Base-by-base conservation (phyloP, 73 alveolate genomes). In the Breviolum minutum region DNA sequence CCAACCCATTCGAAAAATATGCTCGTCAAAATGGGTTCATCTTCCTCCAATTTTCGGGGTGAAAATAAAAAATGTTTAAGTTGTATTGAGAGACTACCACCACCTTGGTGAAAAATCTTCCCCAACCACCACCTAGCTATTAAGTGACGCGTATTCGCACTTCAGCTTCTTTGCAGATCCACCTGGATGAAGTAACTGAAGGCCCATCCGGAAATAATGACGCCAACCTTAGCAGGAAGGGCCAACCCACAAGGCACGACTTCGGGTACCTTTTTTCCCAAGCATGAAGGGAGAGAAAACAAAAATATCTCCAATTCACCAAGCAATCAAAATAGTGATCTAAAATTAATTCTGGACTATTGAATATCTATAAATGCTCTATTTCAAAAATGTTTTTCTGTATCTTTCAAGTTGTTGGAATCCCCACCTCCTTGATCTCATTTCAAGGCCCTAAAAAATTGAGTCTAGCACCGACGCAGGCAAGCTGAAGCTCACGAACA, bases 111-210 rank as follows among this genome's bases (percentile, higher is more conserved):
- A n/a, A n/a, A n/a, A n/a, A n/a, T n/a, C n/a, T n/a, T n/a, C n/a
- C n/a, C n/a, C n/a, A n/a, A n/a, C n/a, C n/a, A n/a, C n/a, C 54
- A 40, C 54, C 54, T 40, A 40, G 54, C 54, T 40, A 40, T 40
- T 40, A 40, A 40, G 54, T 40, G 54, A 40, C 54, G 0, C 0
- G 0, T 40, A 40, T 40, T 40, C 54, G 3, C 54, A 2, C 54
- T 40, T 40, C 54, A 40, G 54, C 54, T 40, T 40, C 74, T 11
- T 11, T 17, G 24, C n/a, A 14, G 6, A 29, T 69, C 68, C 40
- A n/a, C 98, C 98, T 92, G 98, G 69, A 92, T 92, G 98, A 92
- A 92, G n/a, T 76, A 73, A 80, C 98, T 92, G 89, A 92, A 92
- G 90, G 29, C 26, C 98, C 98, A 92, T 73, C 98, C 98, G 9